phyloP scores from a whole-genome alignment of 805 yeast genomes.

The Wickerhamomyces xylosicus region DNA sequence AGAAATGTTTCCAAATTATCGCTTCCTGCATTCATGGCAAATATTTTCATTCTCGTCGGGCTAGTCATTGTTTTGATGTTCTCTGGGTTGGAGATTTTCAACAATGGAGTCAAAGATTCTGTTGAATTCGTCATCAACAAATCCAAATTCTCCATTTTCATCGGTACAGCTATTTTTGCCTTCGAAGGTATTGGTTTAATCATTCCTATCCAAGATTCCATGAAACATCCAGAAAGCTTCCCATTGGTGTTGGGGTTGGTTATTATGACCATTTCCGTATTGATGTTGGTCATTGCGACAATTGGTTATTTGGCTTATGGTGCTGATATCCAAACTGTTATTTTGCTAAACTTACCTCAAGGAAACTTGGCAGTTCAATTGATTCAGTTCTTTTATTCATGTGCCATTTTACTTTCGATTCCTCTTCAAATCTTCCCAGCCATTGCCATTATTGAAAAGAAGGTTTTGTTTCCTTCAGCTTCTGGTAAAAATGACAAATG shows the following conservation, averaged over 20 bases:
- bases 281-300: slow-evolving; percentile 55
- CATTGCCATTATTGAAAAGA: slow-evolving; percentile 58
- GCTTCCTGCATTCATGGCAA: slow-evolving; percentile 61
- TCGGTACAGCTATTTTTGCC: slow-evolving; percentile 83
- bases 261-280: slow-evolving; percentile 46
- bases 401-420: slow-evolving; percentile 67
- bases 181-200: slow-evolving; percentile 80
- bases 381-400: slow-evolving; percentile 62
- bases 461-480: slow-evolving; percentile 35
- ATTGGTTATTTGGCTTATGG: slow-evolving; percentile 70
- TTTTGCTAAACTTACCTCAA: slow-evolving; percentile 65
- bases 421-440: slow-evolving; percentile 81
- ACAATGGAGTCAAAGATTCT: slow-evolving; percentile 35
- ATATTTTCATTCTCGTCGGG: slow-evolving; percentile 57
- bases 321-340: slow-evolving; percentile 50
- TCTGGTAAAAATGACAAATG: slow-evolving; percentile 47
- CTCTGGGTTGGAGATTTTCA: slow-evolving; percentile 34
- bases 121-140: slow-evolving; percentile 41
- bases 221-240: slow-evolving; percentile 65
- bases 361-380: slow-evolving; percentile 46
- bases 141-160: slow-evolving; percentile 56
- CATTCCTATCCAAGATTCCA: slow-evolving; percentile 74
- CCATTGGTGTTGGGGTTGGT: slow-evolving; percentile 56
- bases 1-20: slow-evolving; percentile 72
- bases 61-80: slow-evolving; percentile 53